Percentiles rank a stretch among this genome's conserved stretches.
phyloP scores from a whole-genome alignment of 2,329 filamentous ascomycete genomes.

The Colletotrichum phormii region DNA sequence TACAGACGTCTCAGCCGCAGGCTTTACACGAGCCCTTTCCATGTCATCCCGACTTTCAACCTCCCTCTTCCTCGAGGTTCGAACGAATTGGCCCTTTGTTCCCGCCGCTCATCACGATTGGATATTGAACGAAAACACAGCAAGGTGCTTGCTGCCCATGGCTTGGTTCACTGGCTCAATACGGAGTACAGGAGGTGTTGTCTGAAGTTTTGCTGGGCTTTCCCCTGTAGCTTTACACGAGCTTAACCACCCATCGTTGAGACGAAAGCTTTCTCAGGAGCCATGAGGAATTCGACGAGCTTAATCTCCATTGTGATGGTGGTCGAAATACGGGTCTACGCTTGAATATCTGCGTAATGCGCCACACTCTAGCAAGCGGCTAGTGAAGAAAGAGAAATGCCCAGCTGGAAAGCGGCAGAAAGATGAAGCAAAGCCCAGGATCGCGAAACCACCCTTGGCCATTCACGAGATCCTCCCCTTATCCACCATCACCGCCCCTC shows the following conservation, averaged over 20 bases:
- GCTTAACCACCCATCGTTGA: constrained; percentile 11
- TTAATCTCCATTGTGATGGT: not conserved
- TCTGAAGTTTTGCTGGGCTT: not conserved
- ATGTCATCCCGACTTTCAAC: constrained; percentile 23
- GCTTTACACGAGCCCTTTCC: constrained; percentile 11
- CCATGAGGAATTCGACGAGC: not conserved
- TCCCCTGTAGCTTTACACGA: not conserved
- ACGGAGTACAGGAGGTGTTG: too few species aligned
- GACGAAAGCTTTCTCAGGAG: constrained; percentile 5
- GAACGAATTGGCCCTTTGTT: not conserved
- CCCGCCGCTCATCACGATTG: not conserved
- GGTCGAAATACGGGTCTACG: not conserved
- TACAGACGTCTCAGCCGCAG: constrained; percentile 38
- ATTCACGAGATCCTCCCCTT: not conserved
- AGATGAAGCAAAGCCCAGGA: constrained; percentile 23
- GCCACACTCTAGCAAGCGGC: not conserved
- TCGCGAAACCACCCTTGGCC: constrained; percentile 22
- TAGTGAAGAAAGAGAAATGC: not conserved
- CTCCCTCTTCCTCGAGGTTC: not conserved
- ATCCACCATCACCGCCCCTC: constrained; percentile 5
- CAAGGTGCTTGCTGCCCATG: not conserved
- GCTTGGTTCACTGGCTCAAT: not conserved
- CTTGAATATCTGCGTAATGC: not conserved
- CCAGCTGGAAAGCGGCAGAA: constrained; percentile 12
- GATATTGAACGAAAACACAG: constrained; percentile 16